A percentile compares a stretch with the other conserved stretches of the same genome.
phyloP scores from a whole-genome alignment of 129 eudicot species.

The Flaveria linearis region DNA sequence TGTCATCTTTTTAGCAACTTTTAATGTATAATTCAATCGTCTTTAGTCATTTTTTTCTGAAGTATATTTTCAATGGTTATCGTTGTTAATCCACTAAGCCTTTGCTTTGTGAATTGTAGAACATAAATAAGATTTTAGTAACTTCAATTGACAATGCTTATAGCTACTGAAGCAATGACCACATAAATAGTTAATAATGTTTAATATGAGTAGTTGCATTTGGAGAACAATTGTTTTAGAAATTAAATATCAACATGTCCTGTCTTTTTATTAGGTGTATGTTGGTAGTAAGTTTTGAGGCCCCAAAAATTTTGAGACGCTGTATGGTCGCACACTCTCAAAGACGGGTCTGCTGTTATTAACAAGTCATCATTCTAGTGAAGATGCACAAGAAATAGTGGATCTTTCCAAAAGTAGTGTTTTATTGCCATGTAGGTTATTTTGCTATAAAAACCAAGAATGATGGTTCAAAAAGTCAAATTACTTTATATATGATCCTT shows the following conservation, averaged over 20 bases:
- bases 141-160: neutral
- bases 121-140: conserved; percentile 3
- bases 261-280: neutral
- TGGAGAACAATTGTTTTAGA: neutral
- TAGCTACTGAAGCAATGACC: conserved; percentile 1
- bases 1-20: neutral
- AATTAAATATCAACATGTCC: neutral
- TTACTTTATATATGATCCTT: neutral
- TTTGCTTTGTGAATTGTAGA: neutral
- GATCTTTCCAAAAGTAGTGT: neutral
- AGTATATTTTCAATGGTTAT: neutral
- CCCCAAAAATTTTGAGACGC: neutral
- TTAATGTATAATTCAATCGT: neutral
- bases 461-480: neutral
- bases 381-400: neutral
- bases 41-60: neutral
- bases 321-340: neutral
- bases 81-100: neutral
- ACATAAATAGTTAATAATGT: neutral
- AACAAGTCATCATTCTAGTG: conserved; percentile 5
- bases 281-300: neutral
- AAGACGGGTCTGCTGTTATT: neutral
- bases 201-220: neutral
- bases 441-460: conserved; percentile 7
- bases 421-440: neutral